Evolutionary conservation across 164 flowering plant species (phyloP), one percentile per base, ranked within the genome.

Genomic region (Stephania yunnanensis): DNA sequence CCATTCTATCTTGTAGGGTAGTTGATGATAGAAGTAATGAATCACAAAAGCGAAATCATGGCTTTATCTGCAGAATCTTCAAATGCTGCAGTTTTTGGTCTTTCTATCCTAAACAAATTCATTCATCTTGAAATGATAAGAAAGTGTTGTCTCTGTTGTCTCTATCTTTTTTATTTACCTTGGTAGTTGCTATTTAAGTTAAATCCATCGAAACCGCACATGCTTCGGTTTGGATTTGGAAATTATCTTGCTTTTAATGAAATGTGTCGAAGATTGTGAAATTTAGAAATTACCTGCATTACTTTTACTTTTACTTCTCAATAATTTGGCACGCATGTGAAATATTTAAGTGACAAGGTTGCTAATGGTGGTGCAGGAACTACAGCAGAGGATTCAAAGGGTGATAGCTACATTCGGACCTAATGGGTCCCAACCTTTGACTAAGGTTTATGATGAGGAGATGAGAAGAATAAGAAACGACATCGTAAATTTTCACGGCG

Each of bases 401-500:
- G 86, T 84, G 61, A 66, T 75, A 19, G 81, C 87, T 4, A 81
- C 55, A 31, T 84, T 88, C 81, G 88, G 89, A 4, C 82, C 87
- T 10, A 80, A 80, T 46, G 89, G 91, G 42, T 81, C 19, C 70
- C 81, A 80, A 15, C 84, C 90, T 61, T 86, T 86, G 12, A 85
- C 84, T 42, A 8, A 76, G 12, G 68, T 73, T 15, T 88, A 85
- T 66, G 78, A 77, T 76, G 92, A 89, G 46, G 87, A 86, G 67
- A 89, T 91, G 89, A 78, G 68, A 50, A 84, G 73, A 73, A 86
- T 90, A 52, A 88, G 90, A 77, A 89, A 90, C 71, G 89, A 87
- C 55, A 85, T 92, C 30, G 90, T 94, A 73, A 78, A 92, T 81
- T 91, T 94, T 81, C 96, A 92, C 68, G 97, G 98, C 0, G 97